Percentiles rank a stretch among this genome's conserved stretches.
Evolutionary conservation across 768 basidiomycete species (phyloP).

Genomic region (Rubroboletus pulcherrimus): DNA sequence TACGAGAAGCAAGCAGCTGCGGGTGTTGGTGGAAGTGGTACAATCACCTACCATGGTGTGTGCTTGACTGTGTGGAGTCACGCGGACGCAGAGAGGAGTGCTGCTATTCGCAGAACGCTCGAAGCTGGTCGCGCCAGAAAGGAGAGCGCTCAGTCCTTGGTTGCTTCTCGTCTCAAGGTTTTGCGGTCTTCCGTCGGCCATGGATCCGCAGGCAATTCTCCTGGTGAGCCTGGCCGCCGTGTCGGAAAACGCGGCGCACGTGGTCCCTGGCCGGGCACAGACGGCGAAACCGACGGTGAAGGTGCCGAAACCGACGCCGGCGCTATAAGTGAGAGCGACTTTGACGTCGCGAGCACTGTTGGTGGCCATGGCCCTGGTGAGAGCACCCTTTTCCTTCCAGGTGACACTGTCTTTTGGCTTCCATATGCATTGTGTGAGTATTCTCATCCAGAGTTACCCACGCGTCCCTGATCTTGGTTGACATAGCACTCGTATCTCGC

Average conservation of each 20-base stretch:
- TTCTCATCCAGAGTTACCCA: background rate
- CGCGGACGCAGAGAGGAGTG: conserved; percentile 82
- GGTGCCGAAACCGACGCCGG: conserved; percentile 66
- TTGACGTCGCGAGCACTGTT: conserved; percentile 74
- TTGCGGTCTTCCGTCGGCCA: conserved; percentile 52
- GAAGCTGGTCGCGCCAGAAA: conserved; percentile 76
- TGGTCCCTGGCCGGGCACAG: conserved; percentile 67
- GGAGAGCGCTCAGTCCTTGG: conserved; percentile 72
- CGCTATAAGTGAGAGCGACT: conserved; percentile 83
- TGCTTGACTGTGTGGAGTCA: conserved; percentile 96
- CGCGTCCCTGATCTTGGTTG: conserved; percentile 6
- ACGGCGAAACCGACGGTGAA: conserved; percentile 72
- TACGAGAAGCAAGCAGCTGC: conserved; percentile 29
- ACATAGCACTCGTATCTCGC: conserved; percentile 79
- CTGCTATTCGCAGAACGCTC: conserved; percentile 78
- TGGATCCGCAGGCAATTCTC: conserved; percentile 39
- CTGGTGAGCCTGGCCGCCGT: conserved; percentile 53
- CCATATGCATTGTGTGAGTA: conserved; percentile 85
- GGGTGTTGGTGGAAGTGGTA: conserved; percentile 37
- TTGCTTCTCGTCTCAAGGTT: conserved; percentile 63
- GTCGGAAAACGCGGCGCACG: conserved; percentile 58
- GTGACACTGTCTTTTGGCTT: conserved; percentile 91
- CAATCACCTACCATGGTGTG: conserved; percentile 81
- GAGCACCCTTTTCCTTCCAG: conserved; percentile 84
- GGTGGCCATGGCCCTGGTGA: conserved; percentile 77